Percentiles rank a stretch among this genome's conserved stretches.
These are phyloP conservation scores for Brassica carinata DNA, from an alignment of 345 rosid species.

Conservation along the genomic window DNA sequence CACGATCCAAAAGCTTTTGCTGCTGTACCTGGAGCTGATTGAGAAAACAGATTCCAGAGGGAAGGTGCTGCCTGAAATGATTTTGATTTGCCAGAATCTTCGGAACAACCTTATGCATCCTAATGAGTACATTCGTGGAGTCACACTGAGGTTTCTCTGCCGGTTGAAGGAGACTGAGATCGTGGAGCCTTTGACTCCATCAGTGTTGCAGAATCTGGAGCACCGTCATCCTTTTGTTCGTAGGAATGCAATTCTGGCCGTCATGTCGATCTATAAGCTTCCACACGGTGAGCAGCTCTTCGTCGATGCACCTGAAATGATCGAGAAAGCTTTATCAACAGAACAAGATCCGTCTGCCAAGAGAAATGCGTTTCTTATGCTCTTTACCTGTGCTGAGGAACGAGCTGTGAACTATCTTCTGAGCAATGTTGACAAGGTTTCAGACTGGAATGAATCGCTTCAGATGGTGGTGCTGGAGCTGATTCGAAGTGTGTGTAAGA, in stretches of 20 bases:
- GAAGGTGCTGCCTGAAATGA: conserved; percentile 86
- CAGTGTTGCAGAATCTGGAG: conserved; percentile 70
- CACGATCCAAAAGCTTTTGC: conserved; percentile 78
- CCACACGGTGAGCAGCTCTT: conserved; percentile 75
- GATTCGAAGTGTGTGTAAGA: conserved; percentile 73
- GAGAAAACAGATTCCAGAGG: conserved; percentile 80
- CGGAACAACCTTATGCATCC: conserved; percentile 90
- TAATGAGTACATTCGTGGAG: conserved; percentile 89
- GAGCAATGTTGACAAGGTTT: conserved; percentile 65
- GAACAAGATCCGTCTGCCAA: conserved; percentile 78
- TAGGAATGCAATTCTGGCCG: conserved; percentile 72
- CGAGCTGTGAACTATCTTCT: conserved; percentile 64
- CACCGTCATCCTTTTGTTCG: conserved; percentile 75
- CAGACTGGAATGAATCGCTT: conserved; percentile 74
- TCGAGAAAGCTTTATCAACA: conserved; percentile 64
- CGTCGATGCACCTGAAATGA: conserved; percentile 78
- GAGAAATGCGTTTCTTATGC: conserved; percentile 84
- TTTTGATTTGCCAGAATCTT: conserved; percentile 85
- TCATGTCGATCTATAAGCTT: conserved; percentile 74
- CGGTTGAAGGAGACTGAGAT: conserved; percentile 71
- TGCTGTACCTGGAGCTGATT: conserved; percentile 79
- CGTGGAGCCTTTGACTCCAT: conserved; percentile 72
- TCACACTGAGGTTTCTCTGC: conserved; percentile 74
- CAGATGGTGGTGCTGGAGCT: conserved; percentile 81
- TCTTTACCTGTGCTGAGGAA: conserved; percentile 70